Evolutionary conservation across 2,329 filamentous ascomycete species (phyloP), one percentile per base, ranked within the genome.

Genomic region (Botrytis byssoidea): DNA sequence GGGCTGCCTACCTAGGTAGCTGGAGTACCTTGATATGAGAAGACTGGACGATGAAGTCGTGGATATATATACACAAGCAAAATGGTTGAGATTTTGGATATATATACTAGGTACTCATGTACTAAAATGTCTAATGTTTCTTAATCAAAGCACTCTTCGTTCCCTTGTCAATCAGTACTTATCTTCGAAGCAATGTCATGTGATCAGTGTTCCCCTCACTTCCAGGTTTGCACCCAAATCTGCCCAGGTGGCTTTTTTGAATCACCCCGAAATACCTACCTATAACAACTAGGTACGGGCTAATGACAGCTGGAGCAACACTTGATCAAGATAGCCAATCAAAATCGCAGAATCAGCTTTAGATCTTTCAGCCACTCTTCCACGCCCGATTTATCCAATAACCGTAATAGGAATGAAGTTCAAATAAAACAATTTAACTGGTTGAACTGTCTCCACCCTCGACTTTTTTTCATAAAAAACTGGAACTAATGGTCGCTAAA

Each of bases 361-460:
- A 22, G 12, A 14, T n/a, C n/a, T 63, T 18, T 67, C 67, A 64
- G 66, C 61, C 57, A 44, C 69, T n/a, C n/a, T 48, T 64, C 35
- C 57, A 29, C 40, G n/a, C 9, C 32, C 35, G 22, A 22, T 51
- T 64, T 65, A 64, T 63, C 42, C 44, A 71, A 51, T 71, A 25
- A 42, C 59, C 59, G 35, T 37, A 51, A 66, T 71, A 65, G 37
- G 46, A 51, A 48, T 65, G n/a, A 37, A 68, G 16, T 51, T 25
- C 32, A 55, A 73, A 70, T 69, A 9, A 71, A 60, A 29, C 40
- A 32, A 73, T 73, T 42, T 74, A 69, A 73, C 64, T 73, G 71
- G 71, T 61, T 16, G 12, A 10, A 42, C 22, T 3, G 8, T 57
- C 35, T 42, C 66, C 66, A 67, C 70, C 70, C 44, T 44, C 32